Evolutionary conservation across 805 yeast species (phyloP).

Genomic region (Lachancea meyersii): DNA sequence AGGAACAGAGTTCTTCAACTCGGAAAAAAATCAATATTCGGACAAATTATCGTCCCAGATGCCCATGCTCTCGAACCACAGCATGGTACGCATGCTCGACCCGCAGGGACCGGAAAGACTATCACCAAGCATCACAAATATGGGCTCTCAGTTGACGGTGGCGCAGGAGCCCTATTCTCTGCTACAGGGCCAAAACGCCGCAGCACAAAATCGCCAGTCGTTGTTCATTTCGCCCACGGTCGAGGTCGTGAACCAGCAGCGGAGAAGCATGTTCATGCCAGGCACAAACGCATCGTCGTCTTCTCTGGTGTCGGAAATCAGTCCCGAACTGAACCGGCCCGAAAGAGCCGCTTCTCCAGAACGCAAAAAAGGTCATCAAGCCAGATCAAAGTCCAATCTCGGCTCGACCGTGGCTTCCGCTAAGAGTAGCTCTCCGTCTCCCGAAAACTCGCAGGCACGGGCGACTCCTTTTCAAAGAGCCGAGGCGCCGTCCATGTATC

Average conservation of each 20-base stretch:
- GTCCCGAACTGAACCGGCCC: slow-evolving; percentile 19
- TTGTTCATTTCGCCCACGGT: slow-evolving; percentile 79
- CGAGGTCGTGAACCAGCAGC: slow-evolving; percentile 53
- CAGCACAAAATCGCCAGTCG: slow-evolving; percentile 28
- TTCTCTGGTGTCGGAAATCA: slow-evolving; percentile 13
- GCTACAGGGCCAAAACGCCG: slow-evolving; percentile 17
- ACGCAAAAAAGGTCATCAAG: slow-evolving; percentile 35
- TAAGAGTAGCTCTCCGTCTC: slow-evolving; percentile 5
- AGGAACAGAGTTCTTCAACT: background rate
- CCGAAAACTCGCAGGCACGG: background rate
- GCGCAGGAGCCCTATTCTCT: slow-evolving; percentile 9
- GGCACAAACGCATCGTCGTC: slow-evolving; percentile 12
- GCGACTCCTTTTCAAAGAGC: slow-evolving; percentile 6
- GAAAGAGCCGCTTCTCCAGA: slow-evolving; percentile 30
- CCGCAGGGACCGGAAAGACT: background rate
- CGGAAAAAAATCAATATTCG: slow-evolving; percentile 1
- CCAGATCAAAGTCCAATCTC: slow-evolving; percentile 34
- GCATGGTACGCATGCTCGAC: slow-evolving; percentile 9
- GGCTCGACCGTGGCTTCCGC: slow-evolving; percentile 21
- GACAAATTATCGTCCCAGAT: background rate
- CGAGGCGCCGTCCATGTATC: slow-evolving; percentile 25
- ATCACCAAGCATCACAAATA: background rate
- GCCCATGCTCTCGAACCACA: slow-evolving; percentile 4
- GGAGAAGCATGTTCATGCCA: slow-evolving; percentile 26
- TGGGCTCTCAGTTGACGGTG: background rate